Base-by-base conservation (phyloP, 2,329 filamentous ascomycete genomes). In the Cordyceps pruinosa region DNA sequence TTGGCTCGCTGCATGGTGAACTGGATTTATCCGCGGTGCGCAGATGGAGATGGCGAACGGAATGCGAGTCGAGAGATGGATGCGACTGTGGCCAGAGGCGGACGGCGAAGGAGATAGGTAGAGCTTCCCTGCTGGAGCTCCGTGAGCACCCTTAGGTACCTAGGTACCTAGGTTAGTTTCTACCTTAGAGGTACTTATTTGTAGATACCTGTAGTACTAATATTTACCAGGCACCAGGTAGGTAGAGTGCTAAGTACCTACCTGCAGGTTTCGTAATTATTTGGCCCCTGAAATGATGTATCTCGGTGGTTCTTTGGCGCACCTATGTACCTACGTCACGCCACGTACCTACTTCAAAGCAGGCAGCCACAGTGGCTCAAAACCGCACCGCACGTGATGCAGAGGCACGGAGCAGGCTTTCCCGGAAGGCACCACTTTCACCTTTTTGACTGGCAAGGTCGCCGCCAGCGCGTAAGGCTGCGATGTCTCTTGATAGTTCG, bases 1-100 rank as follows among this genome's bases (percentile, higher is more conserved):
- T 84, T 80, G 70, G 87, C 81, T 71, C 91, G 88, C 76, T 97
- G 93, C 93, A 97, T 97, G 60, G 69, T 81, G n/a, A 23, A 26
- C 26, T 35, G n/a, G 30, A n/a, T n/a, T 42, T 21, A 15, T 35
- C 34, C 44, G 41, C 25, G 19, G 26, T 34, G 28, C 12, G 39
- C 26, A 28, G 48, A 45, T 48, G 42, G 47, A 59, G 60, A 59
- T 51, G 30, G 42, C 34, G 12, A n/a, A 39, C 44, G 19, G 25
- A 41, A 47, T 39, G 42, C 15, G 42, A 39, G 32, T 32, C 25
- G 37, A 30, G 35, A 30, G 39, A 15, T 28, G 25, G 34, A 35
- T 37, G 41, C 42, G 34, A 55, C 15, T 17, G 54, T 56, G 54
- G 46, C 28, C 54, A 50, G 25, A 56, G 26, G 25, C 26, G 35